Evolutionary conservation across 768 basidiomycete species (phyloP), one percentile per base, ranked within the genome.

Genomic region (Leccinum fibrillosum): DNA sequence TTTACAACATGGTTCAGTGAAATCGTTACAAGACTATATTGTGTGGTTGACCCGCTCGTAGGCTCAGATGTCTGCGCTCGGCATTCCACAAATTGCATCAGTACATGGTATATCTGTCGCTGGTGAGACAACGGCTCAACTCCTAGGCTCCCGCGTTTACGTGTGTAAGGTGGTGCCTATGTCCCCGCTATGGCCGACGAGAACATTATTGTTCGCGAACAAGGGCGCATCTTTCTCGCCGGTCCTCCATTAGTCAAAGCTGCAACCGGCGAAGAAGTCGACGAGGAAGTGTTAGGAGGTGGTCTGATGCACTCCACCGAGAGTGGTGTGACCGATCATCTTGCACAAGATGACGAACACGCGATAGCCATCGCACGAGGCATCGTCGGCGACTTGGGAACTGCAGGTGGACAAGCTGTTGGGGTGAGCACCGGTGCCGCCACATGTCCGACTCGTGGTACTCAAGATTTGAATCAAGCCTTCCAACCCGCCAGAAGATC

Each of bases 111-210:
- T 96, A 66, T 91, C 89, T 45, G 94, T 97, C 17, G 94, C 94
- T 53, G 93, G 92, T 70, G 64, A 54, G 67, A 52, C 12, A 7
- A 26, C 17, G 49, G 26, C 34, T 47, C 35, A 7, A 54, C 56
- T 57, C 48, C 51, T 47, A 51, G 6, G 13, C 47, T 28, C 50
- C 60, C 48, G 45, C 49, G 23, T 57, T 57, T 44, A 49, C 58
- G 55, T 64, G 17, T 32, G 52, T 17, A 48, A 88, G 89, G 90
- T 56, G 94, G 94, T 57, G 94, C 94, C 42, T 95, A 94, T 74
- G 92, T 96, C 45, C 94, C 94, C 26, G 94, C 94, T 2, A 96
- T 98, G 92, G 92, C 94, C 1, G 94, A 98, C 68, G 92, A 94
- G 74, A 94, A 92, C 62, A 82, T 93, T 64, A 94, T 93, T 60